A percentile compares a stretch with the other conserved stretches of the same genome.
These are phyloP conservation scores for Hydnomerulius pinastri DNA, from an alignment of 768 basidiomycete genomes.

Conservation along the genomic window DNA sequence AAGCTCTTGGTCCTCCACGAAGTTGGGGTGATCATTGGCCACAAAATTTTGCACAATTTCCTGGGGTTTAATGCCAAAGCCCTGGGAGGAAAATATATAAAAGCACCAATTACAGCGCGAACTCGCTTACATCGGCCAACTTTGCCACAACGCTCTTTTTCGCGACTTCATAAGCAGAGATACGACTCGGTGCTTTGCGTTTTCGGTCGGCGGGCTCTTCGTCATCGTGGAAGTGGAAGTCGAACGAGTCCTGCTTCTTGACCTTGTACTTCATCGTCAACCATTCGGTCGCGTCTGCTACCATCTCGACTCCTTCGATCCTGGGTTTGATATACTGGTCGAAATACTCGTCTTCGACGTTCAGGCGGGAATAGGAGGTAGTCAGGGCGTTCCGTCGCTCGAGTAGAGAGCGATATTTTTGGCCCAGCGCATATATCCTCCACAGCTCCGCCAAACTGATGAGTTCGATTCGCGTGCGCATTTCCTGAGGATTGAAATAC, in stretches of 20 bases:
- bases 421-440: conserved; percentile 87
- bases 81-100: conserved; percentile 46
- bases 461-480: conserved; percentile 65
- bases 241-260: conserved; percentile 60
- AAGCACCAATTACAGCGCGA: background rate
- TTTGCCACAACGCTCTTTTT: conserved; percentile 78
- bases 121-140: conserved; percentile 72
- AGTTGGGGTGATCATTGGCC: conserved; percentile 57
- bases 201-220: conserved; percentile 57
- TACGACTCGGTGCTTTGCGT: conserved; percentile 80
- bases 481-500: conserved; percentile 71
- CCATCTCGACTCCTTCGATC: conserved; percentile 82
- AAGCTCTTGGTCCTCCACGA: conserved; percentile 80
- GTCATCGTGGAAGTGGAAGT: conserved; percentile 73
- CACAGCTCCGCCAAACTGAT: conserved; percentile 82
- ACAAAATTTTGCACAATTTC: conserved; percentile 87
- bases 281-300: conserved; percentile 92
- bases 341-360: conserved; percentile 74
- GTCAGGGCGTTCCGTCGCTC: conserved; percentile 69
- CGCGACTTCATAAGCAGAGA: conserved; percentile 81
- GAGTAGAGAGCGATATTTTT: conserved; percentile 84
- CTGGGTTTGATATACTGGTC: conserved; percentile 64
- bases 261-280: conserved; percentile 81
- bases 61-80: conserved; percentile 80
- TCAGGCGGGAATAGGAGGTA: conserved; percentile 67